phyloP scores from a whole-genome alignment of 2,329 filamentous ascomycete genomes.

The Amauroascus verrucosus region DNA sequence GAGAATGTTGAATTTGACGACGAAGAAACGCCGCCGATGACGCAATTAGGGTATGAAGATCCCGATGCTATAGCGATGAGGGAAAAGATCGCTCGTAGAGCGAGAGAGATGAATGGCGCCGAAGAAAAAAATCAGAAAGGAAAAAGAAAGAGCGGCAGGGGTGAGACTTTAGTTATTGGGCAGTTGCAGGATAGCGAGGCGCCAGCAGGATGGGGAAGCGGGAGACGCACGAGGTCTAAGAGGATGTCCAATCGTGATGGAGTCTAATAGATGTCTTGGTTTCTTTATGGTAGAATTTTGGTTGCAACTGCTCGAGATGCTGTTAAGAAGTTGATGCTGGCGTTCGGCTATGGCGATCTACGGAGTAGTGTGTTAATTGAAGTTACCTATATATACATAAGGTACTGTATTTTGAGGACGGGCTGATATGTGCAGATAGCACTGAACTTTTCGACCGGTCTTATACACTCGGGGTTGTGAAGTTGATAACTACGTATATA shows the following conservation, averaged over 20 bases:
- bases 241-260: conserved; percentile 19
- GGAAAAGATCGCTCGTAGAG: conserved; percentile 43
- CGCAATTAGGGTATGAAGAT: conserved; percentile 41
- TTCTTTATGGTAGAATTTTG: not conserved
- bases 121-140: not conserved
- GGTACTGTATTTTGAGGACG: no score
- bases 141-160: not conserved
- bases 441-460: no score
- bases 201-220: conserved; percentile 25
- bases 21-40: conserved; percentile 34
- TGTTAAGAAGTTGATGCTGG: not conserved
- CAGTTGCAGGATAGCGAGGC: conserved; percentile 28
- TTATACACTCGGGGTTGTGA: no score
- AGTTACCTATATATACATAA: no score
- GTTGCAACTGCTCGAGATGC: not conserved
- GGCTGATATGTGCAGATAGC: no score
- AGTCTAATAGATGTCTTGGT: not conserved
- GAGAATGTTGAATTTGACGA: conserved; percentile 22
- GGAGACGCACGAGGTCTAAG: conserved; percentile 27
- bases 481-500: no score
- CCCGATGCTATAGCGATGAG: conserved; percentile 46
- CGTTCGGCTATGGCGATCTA: no score
- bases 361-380: no score
- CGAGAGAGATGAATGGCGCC: conserved; percentile 33
- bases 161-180: conserved; percentile 19